A percentile compares a stretch with the other conserved stretches of the same genome.
Evolutionary conservation across 2,329 filamentous ascomycete genomes (phyloP).

Genomic region (Dactylellina cionopaga): DNA sequence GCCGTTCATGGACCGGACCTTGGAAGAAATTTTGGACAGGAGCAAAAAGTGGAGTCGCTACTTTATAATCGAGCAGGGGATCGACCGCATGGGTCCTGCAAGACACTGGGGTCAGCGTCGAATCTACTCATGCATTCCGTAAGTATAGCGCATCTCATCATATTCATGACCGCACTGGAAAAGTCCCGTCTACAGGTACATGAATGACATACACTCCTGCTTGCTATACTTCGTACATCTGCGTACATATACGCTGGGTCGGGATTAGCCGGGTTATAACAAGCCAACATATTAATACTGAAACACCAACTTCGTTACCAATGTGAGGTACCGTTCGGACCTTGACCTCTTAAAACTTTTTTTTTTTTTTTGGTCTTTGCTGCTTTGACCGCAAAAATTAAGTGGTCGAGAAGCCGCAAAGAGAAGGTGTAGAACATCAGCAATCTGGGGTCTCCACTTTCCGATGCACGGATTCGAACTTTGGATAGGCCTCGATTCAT

Average conservation of each 20-base stretch:
- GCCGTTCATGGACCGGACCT: constrained; percentile 31
- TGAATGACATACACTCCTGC: no score
- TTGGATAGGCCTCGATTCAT: no score
- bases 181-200: background rate
- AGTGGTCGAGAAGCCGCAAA: constrained; percentile 14
- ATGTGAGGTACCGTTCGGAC: constrained; percentile 2
- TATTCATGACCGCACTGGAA: background rate
- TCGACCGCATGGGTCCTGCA: constrained; percentile 17
- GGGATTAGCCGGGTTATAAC: constrained; percentile 40
- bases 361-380: background rate
- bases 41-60: constrained; percentile 40
- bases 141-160: constrained; percentile 18
- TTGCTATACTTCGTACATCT: no score
- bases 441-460: constrained; percentile 43
- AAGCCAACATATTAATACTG: constrained; percentile 25
- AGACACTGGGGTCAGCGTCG: constrained; percentile 24
- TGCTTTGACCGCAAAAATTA: constrained; percentile 18
- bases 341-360: constrained; percentile 9
- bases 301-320: constrained; percentile 19
- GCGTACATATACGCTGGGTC: background rate
- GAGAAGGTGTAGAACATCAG: constrained; percentile 27
- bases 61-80: constrained; percentile 48
- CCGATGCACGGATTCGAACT: constrained; percentile 37
- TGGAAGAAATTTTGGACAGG: constrained; percentile 51
- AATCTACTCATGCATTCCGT: constrained; percentile 26